Evolutionary conservation across 2,329 filamentous ascomycete species (phyloP), one percentile per base, ranked within the genome.

Genomic region (Fusarium tanahbumbuense): DNA sequence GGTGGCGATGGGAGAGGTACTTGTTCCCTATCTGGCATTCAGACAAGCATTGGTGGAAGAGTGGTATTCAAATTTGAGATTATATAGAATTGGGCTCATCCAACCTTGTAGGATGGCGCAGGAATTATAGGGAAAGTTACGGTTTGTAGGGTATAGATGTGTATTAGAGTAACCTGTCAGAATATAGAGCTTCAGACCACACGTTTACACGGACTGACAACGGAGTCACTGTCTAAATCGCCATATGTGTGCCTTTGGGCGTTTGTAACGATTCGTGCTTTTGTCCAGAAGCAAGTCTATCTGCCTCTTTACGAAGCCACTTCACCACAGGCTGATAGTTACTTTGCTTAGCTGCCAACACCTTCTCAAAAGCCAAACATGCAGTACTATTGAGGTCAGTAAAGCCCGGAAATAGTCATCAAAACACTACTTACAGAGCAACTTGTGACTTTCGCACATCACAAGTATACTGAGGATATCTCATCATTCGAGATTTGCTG

Each of bases 301-400:
- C 74, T 18, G 82, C 79, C 72, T 88, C 82, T 16, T 66, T 76
- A 9, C 85, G 83, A 64, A 97, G 79, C 93, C 93, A 97, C 32
- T 77, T 78, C 60, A 98, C 79, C 16, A 94, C 85, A 30, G 80
- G 80, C 8, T 75, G 76, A 78, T 93, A 93, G 57, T 84, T 86
- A 34, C 91, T 90, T 83, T 97, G 94, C 78, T 91, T 93, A 72
- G 84, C 86, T 49, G 79, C 78, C 73, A 98, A 83, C 28, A 96
- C 89, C 54, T 84, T 81, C 47, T 83, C 78, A 74, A 97, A 97
- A 8, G 93, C 93, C 28, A 84, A 83, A 54, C 89, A 88, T 1
- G 89, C 91, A 63, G 95, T 82, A 83, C 90, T 92, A 74, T 27
- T 32, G 30, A 6, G 10, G 23, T 64, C 30, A 70, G 61, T 20